Conservation (phyloP, 2,329 filamentous ascomycete genomes). For the Fusarium sp. region DNA sequence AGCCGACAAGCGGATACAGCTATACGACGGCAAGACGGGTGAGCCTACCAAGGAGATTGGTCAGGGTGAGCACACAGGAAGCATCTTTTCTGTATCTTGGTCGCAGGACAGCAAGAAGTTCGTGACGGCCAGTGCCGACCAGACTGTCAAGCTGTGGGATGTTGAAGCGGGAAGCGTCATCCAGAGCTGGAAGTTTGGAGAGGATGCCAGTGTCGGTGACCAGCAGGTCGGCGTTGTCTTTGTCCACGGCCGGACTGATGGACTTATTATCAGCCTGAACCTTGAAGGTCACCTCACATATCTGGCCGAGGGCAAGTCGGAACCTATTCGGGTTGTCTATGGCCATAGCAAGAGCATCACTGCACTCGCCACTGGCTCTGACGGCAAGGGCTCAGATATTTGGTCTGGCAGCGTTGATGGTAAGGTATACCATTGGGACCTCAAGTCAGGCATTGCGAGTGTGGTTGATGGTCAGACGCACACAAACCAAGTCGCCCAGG, state of each 20-base stretch:
- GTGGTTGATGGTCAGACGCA: constrained; percentile 84
- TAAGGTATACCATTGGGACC: constrained; percentile 85
- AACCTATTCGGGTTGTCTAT: constrained; percentile 78
- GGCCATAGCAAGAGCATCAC: constrained; percentile 95
- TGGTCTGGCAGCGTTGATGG: constrained; percentile 96
- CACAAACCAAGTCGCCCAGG: constrained; percentile 85
- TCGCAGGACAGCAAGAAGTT: constrained; percentile 85
- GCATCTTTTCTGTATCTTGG: constrained; percentile 94
- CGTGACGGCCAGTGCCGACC: constrained; percentile 92
- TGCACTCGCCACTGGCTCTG: constrained; percentile 64
- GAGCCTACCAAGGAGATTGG: constrained; percentile 83
- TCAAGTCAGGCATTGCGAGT: constrained; percentile 74
- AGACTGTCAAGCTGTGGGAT: constrained; percentile 96
- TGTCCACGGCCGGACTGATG: constrained; percentile 84
- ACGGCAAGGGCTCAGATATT: constrained; percentile 72
- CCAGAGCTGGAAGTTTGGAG: constrained; percentile 88
- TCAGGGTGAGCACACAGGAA: constrained; percentile 88
- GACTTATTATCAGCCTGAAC: constrained; percentile 89
- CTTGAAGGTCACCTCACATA: constrained; percentile 93
- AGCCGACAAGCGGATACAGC: constrained; percentile 90
- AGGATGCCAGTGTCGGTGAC: constrained; percentile 79
- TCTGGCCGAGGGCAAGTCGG: constrained; percentile 76
- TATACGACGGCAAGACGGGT: constrained; percentile 97
- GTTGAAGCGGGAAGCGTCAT: constrained; percentile 80
- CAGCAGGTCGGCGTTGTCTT: constrained; percentile 97